Base-by-base conservation (phyloP, 495 filamentous ascomycete species). In the Acidiella bohemica region DNA sequence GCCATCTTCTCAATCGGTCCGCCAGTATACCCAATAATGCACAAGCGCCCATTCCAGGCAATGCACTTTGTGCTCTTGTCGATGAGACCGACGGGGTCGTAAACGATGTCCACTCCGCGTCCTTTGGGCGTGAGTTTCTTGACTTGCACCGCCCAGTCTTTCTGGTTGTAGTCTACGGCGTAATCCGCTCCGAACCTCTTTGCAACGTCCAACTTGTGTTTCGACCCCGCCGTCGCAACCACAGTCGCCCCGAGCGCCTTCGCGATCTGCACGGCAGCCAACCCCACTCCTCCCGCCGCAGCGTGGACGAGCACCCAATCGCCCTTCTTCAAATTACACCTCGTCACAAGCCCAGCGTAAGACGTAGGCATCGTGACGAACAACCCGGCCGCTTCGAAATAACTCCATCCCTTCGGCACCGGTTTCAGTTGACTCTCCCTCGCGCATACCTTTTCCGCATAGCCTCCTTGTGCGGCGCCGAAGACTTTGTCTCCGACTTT, bases 271-370 rank as follows among this genome's bases (percentile, higher is more conserved):
- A 96, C 84, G 13, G 88, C 88, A 14, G 87, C 83, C 11, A 96
- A 61, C 2, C 88, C 88, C 0, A 95, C 88, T 2, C 88, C 88
- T 2, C 88, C 88, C 0, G 88, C 88, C 0, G 84, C 88, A 10
- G 88, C 88, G 61, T 96, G 87, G 11, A 96, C 73, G 16, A 96
- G 73, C 3, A 96, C 88, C 58, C 69, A 84, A 45, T 96, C 88
- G 0, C 84, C 85, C 2, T 67, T 58, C 57, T 82, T 78, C 11
- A 94, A 64, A 8, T 73, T 69, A 0, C 84, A 88, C 22, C 88
- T 66, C 11, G 74, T 70, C 17, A 92, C 84, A 2, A 96, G 64
- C 1, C 73, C 87, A 4, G 81, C 84, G 54, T 93, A 96, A 41
- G 80, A 82, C 0, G 88, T 96, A 2, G 88, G 86, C 33, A 78